Evolutionary conservation across 2,329 filamentous ascomycete species (phyloP).

Genomic region (Dothistroma pini): DNA sequence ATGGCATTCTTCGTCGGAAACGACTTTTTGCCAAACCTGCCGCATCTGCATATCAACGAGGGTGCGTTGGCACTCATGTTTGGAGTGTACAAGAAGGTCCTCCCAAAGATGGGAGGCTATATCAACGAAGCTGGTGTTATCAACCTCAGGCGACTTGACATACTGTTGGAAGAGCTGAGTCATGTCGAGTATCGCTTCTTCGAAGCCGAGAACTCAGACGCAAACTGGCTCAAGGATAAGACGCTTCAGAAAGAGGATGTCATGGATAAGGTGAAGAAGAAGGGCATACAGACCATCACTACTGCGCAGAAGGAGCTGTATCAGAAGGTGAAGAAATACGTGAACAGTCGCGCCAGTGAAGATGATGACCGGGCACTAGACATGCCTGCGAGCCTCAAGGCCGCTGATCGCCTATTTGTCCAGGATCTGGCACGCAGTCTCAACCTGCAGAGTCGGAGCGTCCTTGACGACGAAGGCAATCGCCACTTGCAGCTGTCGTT

Average conservation of each 20-base stretch:
- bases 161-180: slow-evolving; percentile 77
- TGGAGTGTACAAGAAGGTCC: slow-evolving; percentile 84
- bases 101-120: slow-evolving; percentile 86
- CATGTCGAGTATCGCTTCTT: slow-evolving; percentile 92
- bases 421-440: slow-evolving; percentile 75
- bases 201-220: slow-evolving; percentile 81
- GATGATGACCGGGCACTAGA: slow-evolving; percentile 60
- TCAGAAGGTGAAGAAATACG: slow-evolving; percentile 74
- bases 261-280: slow-evolving; percentile 57
- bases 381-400: slow-evolving; percentile 68
- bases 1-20: slow-evolving; percentile 99
- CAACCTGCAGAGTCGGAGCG: slow-evolving; percentile 62
- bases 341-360: slow-evolving; percentile 61
- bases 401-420: slow-evolving; percentile 87
- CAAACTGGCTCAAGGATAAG: slow-evolving; percentile 89
- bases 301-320: slow-evolving; percentile 78
- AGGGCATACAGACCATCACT: slow-evolving; percentile 68
- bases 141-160: slow-evolving; percentile 73
- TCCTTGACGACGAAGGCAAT: slow-evolving; percentile 61
- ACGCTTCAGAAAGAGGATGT: slow-evolving; percentile 66
- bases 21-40: slow-evolving; percentile 96
- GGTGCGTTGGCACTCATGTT: slow-evolving; percentile 97
- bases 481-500: slow-evolving; percentile 63
- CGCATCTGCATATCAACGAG: slow-evolving; percentile 96
- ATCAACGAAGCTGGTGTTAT: slow-evolving; percentile 95